These are phyloP conservation scores for Buddleja alternifolia DNA, from an alignment of 257 asterid species.

Conservation along the genomic window DNA sequence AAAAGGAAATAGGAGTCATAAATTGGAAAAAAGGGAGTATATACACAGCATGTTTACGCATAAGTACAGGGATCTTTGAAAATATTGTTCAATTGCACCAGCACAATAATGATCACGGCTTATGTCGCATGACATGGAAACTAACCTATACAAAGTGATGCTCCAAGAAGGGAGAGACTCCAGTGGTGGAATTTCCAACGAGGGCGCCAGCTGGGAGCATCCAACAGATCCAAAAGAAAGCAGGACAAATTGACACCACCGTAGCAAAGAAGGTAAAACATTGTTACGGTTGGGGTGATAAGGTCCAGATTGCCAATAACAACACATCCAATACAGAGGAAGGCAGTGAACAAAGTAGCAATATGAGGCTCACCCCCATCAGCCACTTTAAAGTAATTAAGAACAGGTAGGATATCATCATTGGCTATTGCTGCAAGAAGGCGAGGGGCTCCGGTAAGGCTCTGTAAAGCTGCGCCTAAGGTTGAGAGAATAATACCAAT, in stretches of 20 bases:
- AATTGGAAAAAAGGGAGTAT: too few relatives aligned
- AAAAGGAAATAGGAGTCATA: too few relatives aligned
- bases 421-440: conserved; percentile 99
- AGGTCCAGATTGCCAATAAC: conserved; percentile 94
- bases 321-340: conserved; percentile 90
- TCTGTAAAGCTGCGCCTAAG: conserved; percentile 98
- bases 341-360: conserved; percentile 94
- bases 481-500: conserved; percentile 96
- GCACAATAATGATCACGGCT: conserved; percentile 4
- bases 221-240: conserved; percentile 95
- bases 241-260: conserved; percentile 97
- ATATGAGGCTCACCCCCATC: conserved; percentile 89
- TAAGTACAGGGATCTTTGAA: neutral
- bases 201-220: conserved; percentile 99
- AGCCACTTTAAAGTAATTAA: conserved; percentile 88
- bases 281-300: conserved; percentile 93
- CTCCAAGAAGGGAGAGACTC: conserved; percentile 98
- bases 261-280: conserved; percentile 96
- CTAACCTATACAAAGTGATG: conserved; percentile 83
- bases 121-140: conserved; percentile 16
- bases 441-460: conserved; percentile 97
- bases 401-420: conserved; percentile 96
- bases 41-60: too few relatives aligned
- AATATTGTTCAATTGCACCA: too few relatives aligned
- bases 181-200: conserved; percentile 99